A percentile compares a stretch with the other conserved stretches of the same genome.
Conservation (phyloP, 441 rosid species). For the Populus hybrid region DNA sequence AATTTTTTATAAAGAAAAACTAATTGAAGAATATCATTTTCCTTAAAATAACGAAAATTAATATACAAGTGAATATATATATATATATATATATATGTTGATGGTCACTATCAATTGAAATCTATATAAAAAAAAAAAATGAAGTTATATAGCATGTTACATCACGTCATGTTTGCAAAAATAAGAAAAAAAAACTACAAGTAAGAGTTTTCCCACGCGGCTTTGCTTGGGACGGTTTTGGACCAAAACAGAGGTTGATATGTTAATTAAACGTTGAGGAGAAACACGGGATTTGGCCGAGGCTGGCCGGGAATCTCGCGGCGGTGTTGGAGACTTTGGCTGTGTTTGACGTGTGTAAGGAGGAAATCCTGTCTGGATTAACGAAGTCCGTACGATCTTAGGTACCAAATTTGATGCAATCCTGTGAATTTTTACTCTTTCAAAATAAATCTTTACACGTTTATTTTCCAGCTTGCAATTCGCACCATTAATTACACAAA, state of each 20-base stretch:
- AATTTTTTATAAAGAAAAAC: too few species aligned
- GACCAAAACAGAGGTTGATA: not conserved
- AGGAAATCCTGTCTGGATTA: constrained; percentile 16
- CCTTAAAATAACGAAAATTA: too few species aligned
- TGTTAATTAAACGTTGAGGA: not conserved
- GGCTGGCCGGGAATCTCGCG: constrained; percentile 52
- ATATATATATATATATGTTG: not conserved
- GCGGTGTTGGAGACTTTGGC: constrained; percentile 33
- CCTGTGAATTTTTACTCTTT: constrained; percentile 28
- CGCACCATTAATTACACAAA: not conserved
- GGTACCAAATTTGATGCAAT: constrained; percentile 34
- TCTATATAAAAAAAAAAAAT: too few species aligned
- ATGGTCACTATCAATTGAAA: not conserved
- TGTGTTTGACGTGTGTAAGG: constrained; percentile 16
- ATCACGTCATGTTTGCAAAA: not conserved
- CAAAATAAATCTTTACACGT: not conserved
- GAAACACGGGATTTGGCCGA: constrained; percentile 17
- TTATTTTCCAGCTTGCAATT: not conserved
- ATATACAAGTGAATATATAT: not conserved
- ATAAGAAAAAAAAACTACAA: not conserved
- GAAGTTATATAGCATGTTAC: not conserved
- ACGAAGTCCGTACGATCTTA: constrained; percentile 11
- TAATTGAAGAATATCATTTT: not conserved
- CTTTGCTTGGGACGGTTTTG: not conserved
- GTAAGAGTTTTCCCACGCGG: not conserved